Evolutionary conservation across 192 early-diverging fungal species (phyloP).

Genomic region (Linnemannia elongata): DNA sequence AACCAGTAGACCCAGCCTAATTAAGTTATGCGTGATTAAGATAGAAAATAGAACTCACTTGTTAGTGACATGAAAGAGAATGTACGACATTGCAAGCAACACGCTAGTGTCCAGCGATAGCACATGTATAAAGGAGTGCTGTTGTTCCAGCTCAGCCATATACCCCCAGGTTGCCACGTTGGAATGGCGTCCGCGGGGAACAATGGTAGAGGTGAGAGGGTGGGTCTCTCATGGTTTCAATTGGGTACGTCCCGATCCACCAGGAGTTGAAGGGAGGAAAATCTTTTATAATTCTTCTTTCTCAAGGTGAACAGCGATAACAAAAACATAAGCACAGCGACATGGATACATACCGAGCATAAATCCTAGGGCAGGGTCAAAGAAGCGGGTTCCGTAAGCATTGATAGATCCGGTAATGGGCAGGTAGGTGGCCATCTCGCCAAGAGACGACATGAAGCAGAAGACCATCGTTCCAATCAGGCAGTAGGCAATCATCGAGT

Average conservation of each 20-base stretch:
- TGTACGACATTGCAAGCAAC: background rate
- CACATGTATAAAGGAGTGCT: too few species aligned
- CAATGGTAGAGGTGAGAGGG: background rate
- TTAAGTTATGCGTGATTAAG: background rate
- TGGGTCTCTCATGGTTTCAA: background rate
- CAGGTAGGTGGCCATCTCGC: constrained; percentile 90
- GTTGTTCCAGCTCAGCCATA: background rate
- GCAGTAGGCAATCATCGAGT: constrained; percentile 37
- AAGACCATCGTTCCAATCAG: constrained; percentile 77
- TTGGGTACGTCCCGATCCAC: background rate
- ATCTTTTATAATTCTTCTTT: background rate
- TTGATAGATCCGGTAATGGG: constrained; percentile 87
- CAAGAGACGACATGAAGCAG: constrained; percentile 84
- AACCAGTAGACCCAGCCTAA: constrained; percentile 77
- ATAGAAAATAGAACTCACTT: background rate
- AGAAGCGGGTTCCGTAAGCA: constrained; percentile 79
- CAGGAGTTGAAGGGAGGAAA: background rate
- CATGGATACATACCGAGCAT: constrained; percentile 63
- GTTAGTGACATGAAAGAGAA: background rate
- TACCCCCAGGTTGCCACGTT: background rate
- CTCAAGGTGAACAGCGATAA: background rate
- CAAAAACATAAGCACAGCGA: background rate
- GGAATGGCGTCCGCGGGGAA: background rate
- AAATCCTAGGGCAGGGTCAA: constrained; percentile 86
- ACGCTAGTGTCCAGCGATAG: too few species aligned